phyloP scores from a whole-genome alignment of 2,329 filamentous ascomycete species.

The Venturia effusa region DNA sequence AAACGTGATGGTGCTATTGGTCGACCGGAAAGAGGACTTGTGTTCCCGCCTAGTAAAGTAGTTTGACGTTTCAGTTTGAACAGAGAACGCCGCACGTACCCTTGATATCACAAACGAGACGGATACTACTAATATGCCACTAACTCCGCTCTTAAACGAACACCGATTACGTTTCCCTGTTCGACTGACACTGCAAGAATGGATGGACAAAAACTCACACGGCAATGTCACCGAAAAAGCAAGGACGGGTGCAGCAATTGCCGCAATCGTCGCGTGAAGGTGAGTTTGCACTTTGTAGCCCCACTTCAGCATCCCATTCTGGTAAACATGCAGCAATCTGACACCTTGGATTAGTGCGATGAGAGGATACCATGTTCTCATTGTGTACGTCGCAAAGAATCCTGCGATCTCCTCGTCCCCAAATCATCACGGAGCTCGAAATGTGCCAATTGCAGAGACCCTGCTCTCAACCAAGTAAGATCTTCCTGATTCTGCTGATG shows the following conservation, averaged over 20 bases:
- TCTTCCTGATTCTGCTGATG: not conserved
- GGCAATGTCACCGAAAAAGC: not conserved
- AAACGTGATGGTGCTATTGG: too few relatives aligned
- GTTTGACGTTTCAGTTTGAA: too few relatives aligned
- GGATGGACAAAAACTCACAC: not conserved
- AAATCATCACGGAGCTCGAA: not conserved
- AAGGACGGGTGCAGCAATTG: not conserved
- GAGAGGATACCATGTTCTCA: not conserved
- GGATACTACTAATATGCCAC: too few relatives aligned
- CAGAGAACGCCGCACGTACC: too few relatives aligned
- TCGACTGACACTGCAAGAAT: not conserved
- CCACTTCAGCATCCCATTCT: too few relatives aligned
- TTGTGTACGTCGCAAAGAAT: not conserved
- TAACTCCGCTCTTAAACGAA: too few relatives aligned
- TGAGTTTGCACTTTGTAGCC: not conserved
- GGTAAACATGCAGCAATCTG: not conserved
- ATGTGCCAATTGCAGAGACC: not conserved
- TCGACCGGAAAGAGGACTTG: too few relatives aligned
- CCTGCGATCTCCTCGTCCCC: not conserved
- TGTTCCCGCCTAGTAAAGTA: too few relatives aligned
- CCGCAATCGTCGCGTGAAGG: not conserved
- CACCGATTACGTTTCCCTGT: not conserved
- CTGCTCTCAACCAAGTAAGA: not conserved
- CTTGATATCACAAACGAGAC: too few relatives aligned
- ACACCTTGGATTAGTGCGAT: not conserved